These are phyloP conservation scores for Sutorius australiensis DNA, from an alignment of 768 basidiomycete genomes.

Conservation along the genomic window DNA sequence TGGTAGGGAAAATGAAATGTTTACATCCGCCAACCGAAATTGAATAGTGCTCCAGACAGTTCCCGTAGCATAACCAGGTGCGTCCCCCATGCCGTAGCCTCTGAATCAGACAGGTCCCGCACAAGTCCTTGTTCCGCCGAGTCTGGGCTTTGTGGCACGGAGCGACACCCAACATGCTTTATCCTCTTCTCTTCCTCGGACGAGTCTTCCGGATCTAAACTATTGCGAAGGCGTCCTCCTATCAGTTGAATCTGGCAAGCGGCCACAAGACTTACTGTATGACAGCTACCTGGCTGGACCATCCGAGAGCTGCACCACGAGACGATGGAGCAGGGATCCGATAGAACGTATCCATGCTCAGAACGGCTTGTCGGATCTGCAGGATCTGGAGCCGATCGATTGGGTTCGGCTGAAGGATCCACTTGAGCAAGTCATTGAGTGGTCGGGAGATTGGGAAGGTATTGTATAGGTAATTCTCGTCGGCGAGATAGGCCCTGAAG, in stretches of 20 bases:
- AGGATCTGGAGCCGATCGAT: slow-evolving; percentile 13
- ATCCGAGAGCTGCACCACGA: not conserved
- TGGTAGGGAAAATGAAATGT: not conserved
- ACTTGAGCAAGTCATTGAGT: slow-evolving; percentile 13
- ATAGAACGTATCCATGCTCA: slow-evolving; percentile 16
- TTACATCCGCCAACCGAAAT: not conserved
- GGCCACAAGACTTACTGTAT: not conserved
- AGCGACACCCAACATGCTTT: not conserved
- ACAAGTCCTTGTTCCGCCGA: not conserved
- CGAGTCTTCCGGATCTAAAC: not conserved
- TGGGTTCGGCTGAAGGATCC: slow-evolving; percentile 16
- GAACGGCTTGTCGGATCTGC: slow-evolving; percentile 16
- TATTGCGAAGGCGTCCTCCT: not conserved
- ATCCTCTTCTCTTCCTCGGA: not conserved
- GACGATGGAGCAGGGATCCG: not conserved
- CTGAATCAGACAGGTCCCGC: not conserved
- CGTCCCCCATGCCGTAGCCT: not conserved
- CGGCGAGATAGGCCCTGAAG: slow-evolving; percentile 14
- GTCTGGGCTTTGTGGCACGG: not conserved
- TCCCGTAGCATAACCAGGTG: not conserved
- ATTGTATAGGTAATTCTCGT: slow-evolving; percentile 14
- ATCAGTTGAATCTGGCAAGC: not conserved
- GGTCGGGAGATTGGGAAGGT: slow-evolving; percentile 14
- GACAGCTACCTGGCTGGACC: not conserved
- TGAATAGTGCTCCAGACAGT: not conserved